These are phyloP conservation scores for Arthromyces matolae DNA, from an alignment of 768 basidiomycete species.

Conservation along the genomic window DNA sequence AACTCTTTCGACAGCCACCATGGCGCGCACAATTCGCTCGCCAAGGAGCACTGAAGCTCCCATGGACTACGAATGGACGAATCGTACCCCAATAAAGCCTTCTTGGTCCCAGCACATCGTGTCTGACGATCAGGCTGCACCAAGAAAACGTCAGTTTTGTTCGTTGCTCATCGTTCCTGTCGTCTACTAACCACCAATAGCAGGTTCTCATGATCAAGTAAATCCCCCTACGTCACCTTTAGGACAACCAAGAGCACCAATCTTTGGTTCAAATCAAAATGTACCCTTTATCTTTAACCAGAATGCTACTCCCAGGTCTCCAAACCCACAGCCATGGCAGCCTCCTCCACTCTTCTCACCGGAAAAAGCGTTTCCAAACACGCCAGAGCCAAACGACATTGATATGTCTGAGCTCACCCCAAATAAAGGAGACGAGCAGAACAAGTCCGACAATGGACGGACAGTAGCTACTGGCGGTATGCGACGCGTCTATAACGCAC, in stretches of 20 bases:
- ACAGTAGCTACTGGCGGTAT: conserved; percentile 62
- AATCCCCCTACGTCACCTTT: conserved; percentile 43
- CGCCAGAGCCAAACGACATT: conserved; percentile 57
- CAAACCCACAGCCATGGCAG: conserved; percentile 59
- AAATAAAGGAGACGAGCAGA: conserved; percentile 39
- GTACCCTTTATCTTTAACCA: conserved; percentile 70
- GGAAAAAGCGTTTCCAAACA: conserved; percentile 54
- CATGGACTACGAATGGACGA: conserved; percentile 88
- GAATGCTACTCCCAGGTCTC: conserved; percentile 35
- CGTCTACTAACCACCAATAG: conserved; percentile 2
- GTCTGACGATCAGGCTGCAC: conserved; percentile 46
- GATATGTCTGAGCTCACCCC: conserved; percentile 77
- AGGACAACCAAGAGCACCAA: conserved; percentile 37
- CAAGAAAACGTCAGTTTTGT: conserved; percentile 73
- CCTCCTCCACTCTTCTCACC: conserved; percentile 62
- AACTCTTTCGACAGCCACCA: conserved; percentile 11
- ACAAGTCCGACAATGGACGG: conserved; percentile 36
- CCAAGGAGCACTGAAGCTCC: conserved; percentile 59
- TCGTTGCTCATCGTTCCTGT: background rate
- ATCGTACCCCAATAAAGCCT: conserved; percentile 53
- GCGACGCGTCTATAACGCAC: conserved; percentile 59
- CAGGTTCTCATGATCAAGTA: conserved; percentile 39
- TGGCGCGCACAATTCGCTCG: conserved; percentile 48
- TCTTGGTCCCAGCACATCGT: conserved; percentile 45
- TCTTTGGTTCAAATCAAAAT: conserved; percentile 62